These are phyloP conservation scores for Tolypocladium pustulatum DNA, from an alignment of 2,329 filamentous ascomycete genomes.

Conservation along the genomic window DNA sequence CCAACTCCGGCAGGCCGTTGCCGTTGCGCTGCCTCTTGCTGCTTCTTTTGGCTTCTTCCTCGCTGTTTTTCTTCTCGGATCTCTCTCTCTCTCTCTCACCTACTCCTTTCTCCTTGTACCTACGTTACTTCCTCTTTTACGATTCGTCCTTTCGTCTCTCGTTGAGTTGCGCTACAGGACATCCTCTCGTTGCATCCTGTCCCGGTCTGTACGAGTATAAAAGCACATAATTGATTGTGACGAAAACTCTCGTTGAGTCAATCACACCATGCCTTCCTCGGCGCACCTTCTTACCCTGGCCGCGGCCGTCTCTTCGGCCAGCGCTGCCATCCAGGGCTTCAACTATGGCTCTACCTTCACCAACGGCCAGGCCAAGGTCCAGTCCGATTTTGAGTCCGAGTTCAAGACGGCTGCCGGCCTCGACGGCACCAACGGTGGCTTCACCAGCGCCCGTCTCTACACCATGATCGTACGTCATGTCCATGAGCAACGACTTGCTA, in stretches of 20 bases:
- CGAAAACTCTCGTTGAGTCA: not conserved
- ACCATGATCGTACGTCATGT: constrained; percentile 46
- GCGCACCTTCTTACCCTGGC: constrained; percentile 22
- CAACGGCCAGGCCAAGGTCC: constrained; percentile 46
- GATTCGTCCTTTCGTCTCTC: not conserved
- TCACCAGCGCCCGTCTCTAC: constrained; percentile 63
- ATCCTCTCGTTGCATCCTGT: not conserved
- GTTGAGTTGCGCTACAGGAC: not conserved
- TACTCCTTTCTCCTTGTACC: not conserved
- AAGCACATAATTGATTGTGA: not conserved
- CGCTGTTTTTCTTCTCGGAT: not conserved
- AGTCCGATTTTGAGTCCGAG: constrained; percentile 58
- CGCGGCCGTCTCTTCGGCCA: constrained; percentile 20
- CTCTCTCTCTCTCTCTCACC: not conserved
- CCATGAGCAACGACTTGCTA: too few species aligned
- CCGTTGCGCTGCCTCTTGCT: not conserved
- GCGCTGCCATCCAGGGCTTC: constrained; percentile 50
- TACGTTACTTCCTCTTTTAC: not conserved
- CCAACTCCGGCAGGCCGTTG: not conserved
- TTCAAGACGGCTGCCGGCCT: constrained; percentile 57
- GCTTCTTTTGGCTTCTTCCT: not conserved
- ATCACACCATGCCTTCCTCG: constrained; percentile 20
- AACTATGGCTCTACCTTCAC: constrained; percentile 60
- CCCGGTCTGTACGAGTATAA: not conserved
- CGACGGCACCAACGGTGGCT: constrained; percentile 48